Evolutionary conservation across 2,329 filamentous ascomycete species (phyloP).

Genomic region (Massarina eburnea): DNA sequence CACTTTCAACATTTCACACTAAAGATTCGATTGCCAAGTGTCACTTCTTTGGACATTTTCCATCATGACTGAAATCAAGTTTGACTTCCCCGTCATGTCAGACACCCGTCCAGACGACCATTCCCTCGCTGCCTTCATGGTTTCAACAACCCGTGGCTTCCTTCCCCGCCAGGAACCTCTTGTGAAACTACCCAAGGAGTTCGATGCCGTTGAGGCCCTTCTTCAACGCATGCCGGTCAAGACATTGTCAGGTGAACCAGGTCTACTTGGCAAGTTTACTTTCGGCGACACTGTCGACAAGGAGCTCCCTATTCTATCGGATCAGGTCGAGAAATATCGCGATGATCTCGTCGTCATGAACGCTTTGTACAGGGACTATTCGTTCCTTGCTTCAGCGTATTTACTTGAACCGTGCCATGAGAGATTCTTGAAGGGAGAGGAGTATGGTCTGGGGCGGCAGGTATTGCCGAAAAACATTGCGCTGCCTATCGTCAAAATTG

Average conservation of each 20-base stretch:
- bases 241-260: conserved; percentile 71
- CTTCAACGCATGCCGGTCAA: conserved; percentile 78
- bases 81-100: conserved; percentile 62
- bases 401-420: conserved; percentile 89
- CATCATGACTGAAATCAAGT: conserved; percentile 47
- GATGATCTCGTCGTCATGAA: conserved; percentile 78
- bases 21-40: too few relatives aligned
- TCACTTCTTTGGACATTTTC: neutral
- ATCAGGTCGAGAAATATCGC: conserved; percentile 68
- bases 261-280: conserved; percentile 72
- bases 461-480: conserved; percentile 73
- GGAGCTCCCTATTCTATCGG: conserved; percentile 77
- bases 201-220: conserved; percentile 70
- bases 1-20: neutral
- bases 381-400: conserved; percentile 86
- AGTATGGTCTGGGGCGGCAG: conserved; percentile 77
- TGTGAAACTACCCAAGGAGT: conserved; percentile 67
- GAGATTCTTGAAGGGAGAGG: conserved; percentile 65
- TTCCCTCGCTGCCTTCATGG: conserved; percentile 74
- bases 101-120: conserved; percentile 65
- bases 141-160: conserved; percentile 74
- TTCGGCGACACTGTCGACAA: conserved; percentile 74
- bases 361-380: conserved; percentile 87
- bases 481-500: conserved; percentile 80
- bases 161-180: conserved; percentile 61